phyloP scores from a whole-genome alignment of 306 rosid genomes.

The Sesbania bispinosa region DNA sequence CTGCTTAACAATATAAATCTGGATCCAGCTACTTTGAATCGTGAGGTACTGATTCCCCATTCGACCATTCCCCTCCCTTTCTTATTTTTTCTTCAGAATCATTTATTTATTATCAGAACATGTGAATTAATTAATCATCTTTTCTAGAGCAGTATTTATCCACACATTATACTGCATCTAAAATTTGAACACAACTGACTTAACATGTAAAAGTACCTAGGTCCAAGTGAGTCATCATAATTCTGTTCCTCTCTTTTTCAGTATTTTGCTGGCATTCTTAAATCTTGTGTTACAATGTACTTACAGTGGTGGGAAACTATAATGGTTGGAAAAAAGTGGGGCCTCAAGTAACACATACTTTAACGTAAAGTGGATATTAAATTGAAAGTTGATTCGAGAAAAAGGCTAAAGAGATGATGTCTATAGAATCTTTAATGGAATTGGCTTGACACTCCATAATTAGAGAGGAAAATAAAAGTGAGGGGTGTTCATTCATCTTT shows the following conservation, averaged over 20 bases:
- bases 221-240: not conserved
- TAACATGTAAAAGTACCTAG: not conserved
- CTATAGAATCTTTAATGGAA: not conserved
- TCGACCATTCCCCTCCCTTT: not conserved
- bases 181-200: not conserved
- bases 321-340: not conserved
- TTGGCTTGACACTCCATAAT: constrained; percentile 13
- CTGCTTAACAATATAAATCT: not conserved
- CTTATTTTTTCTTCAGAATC: not conserved
- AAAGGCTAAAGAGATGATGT: not conserved
- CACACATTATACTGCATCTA: not conserved
- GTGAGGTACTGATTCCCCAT: not conserved
- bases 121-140: no score
- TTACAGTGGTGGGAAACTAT: not conserved
- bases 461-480: not conserved
- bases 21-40: not conserved
- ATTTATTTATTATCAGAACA: no score
- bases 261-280: not conserved
- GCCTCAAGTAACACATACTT: not conserved
- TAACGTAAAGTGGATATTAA: constrained; percentile 5
- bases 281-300: constrained; percentile 3
- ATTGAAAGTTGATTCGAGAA: not conserved
- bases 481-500: not conserved
- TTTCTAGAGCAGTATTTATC: no score
- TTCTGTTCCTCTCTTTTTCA: not conserved